Percentiles rank a stretch among this genome's conserved stretches.
Conservation (phyloP, 225 moss, liverwort and hornwort genomes). For the Straminergon stramineum region DNA sequence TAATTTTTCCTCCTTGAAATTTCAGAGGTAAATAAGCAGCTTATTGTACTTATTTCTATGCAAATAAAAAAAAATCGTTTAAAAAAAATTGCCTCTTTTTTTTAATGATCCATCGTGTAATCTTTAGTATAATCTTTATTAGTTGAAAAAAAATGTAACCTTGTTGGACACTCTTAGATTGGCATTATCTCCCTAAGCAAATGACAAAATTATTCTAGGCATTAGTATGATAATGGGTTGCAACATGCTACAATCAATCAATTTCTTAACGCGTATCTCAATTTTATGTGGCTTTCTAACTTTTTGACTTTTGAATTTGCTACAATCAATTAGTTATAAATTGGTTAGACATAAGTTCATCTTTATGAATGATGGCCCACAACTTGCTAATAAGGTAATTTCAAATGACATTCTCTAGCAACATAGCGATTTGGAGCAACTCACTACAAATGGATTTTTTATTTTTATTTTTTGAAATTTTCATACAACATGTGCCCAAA, state of each 20-base stretch:
- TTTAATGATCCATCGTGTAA: no score
- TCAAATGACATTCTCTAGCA: no score
- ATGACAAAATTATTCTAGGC: no score
- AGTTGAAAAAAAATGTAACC: no score
- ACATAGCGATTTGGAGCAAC: no score
- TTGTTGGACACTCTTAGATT: not conserved
- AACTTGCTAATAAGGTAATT: not conserved
- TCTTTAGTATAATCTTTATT: not conserved
- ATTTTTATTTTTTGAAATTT: no score
- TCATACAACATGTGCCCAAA: no score
- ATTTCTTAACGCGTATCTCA: not conserved
- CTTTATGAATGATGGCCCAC: not conserved
- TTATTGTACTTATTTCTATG: no score
- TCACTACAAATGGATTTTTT: no score
- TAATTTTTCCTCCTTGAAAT: not conserved
- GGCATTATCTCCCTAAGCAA: not conserved
- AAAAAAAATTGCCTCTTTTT: no score
- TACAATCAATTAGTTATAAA: no score
- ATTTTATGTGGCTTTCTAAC: not conserved
- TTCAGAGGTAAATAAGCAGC: not conserved
- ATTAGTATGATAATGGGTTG: fast-evolving
- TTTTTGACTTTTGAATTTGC: not conserved
- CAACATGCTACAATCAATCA: not conserved
- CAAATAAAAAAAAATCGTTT: not conserved
- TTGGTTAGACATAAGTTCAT: not conserved